phyloP scores from a whole-genome alignment of 352 stramenopile genomes.

The Phytophthora crassamura region DNA sequence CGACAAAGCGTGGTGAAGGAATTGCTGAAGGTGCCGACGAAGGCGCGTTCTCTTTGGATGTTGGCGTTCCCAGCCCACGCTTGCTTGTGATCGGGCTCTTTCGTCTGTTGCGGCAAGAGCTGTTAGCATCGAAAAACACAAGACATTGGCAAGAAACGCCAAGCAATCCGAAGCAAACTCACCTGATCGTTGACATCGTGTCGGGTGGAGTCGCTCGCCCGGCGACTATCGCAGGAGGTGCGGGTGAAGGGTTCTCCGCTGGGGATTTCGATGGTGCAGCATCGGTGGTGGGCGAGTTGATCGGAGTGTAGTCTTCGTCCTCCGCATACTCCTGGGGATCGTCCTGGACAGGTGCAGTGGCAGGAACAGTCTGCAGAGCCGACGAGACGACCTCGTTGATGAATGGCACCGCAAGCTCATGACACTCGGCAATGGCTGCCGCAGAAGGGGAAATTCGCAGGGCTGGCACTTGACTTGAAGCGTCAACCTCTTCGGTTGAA shows the following conservation, averaged over 20 bases:
- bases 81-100: slow-evolving; percentile 40
- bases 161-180: neutral
- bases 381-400: slow-evolving; percentile 20
- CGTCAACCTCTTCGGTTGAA: neutral
- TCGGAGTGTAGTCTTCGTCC: slow-evolving; percentile 29
- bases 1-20: neutral
- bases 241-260: neutral
- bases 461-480: slow-evolving; percentile 3
- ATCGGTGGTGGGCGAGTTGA: slow-evolving; percentile 4
- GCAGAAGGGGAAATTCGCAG: slow-evolving; percentile 10
- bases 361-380: slow-evolving; percentile 6
- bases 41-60: neutral
- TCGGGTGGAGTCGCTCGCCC: slow-evolving; percentile 27
- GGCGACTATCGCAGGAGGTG: neutral
- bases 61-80: slow-evolving; percentile 26
- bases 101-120: slow-evolving; percentile 8
- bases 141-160: neutral
- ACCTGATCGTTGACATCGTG: slow-evolving; percentile 23
- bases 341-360: neutral
- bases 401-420: slow-evolving; percentile 15
- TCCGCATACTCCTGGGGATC: slow-evolving; percentile 21
- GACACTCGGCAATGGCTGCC: neutral
- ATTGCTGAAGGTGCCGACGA: slow-evolving; percentile 16
- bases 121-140: neutral
- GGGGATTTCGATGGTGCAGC: neutral